phyloP scores from a whole-genome alignment of 768 basidiomycete genomes.

The Suillus placidus region DNA sequence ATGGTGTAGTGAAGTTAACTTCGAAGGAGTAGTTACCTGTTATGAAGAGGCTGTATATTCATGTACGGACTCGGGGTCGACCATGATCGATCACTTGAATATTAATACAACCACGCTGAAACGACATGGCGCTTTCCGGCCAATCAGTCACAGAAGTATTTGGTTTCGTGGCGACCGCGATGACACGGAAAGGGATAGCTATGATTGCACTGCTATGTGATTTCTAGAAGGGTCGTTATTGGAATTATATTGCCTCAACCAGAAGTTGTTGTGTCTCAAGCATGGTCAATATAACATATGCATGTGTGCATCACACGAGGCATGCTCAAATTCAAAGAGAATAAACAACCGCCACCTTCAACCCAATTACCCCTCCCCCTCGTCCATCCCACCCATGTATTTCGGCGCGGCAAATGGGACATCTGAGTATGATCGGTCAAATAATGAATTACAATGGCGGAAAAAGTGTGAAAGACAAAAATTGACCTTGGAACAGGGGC shows the following conservation, averaged over 20 bases:
- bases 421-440: slow-evolving; percentile 38
- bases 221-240: slow-evolving; percentile 3
- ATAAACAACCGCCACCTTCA: slow-evolving; percentile 44
- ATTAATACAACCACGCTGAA: slow-evolving; percentile 5
- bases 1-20: not conserved
- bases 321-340: slow-evolving; percentile 20
- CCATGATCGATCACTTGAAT: slow-evolving; percentile 2
- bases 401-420: slow-evolving; percentile 69
- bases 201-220: slow-evolving; percentile 5
- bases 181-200: not conserved
- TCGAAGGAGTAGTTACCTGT: not conserved
- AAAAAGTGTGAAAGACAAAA: not conserved
- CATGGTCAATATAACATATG: not conserved
- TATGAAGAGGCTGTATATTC: slow-evolving; percentile 2
- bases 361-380: slow-evolving; percentile 68
- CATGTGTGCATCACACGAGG: slow-evolving; percentile 4
- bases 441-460: not conserved
- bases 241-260: not conserved
- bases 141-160: slow-evolving; percentile 9
- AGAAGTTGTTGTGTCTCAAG: not conserved
- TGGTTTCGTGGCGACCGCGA: not conserved
- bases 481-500: slow-evolving; percentile 44
- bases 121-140: not conserved
- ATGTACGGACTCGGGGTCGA: not conserved
- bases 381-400: slow-evolving; percentile 73